A percentile compares a stretch with the other conserved stretches of the same genome.
These are phyloP conservation scores for Chaetomium fimeti DNA, from an alignment of 495 filamentous ascomycete genomes.

Conservation along the genomic window DNA sequence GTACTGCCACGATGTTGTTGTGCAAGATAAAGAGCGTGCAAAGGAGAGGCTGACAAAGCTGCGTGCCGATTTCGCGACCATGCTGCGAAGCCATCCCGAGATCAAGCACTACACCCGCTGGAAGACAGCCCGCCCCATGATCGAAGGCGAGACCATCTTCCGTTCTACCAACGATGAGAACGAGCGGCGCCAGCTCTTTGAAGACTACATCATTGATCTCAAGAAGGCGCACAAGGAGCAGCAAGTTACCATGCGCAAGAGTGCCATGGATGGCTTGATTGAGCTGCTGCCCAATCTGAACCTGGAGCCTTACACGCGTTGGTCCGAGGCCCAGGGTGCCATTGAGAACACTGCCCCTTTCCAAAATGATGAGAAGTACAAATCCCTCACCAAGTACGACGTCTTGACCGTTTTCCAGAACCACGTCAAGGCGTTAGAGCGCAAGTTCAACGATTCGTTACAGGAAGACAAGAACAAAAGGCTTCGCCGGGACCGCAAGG, in stretches of 20 bases:
- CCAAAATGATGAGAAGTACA: conserved; percentile 83
- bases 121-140: conserved; percentile 93
- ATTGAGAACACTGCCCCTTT: conserved; percentile 79
- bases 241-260: conserved; percentile 68
- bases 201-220: conserved; percentile 86
- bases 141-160: conserved; percentile 94
- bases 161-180: conserved; percentile 82
- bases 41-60: conserved; percentile 93
- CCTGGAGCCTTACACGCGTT: conserved; percentile 90
- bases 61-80: conserved; percentile 88
- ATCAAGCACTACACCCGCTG: conserved; percentile 97
- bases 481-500: conserved; percentile 76
- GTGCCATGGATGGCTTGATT: conserved; percentile 81
- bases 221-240: conserved; percentile 73
- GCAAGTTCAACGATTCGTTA: conserved; percentile 80
- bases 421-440: conserved; percentile 88
- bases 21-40: conserved; percentile 91
- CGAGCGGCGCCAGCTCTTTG: conserved; percentile 88
- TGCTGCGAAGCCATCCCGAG: conserved; percentile 95
- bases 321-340: conserved; percentile 82
- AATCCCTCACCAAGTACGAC: conserved; percentile 80
- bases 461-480: conserved; percentile 82
- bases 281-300: conserved; percentile 78
- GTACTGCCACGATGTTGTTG: conserved; percentile 83
- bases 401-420: conserved; percentile 91